These are phyloP conservation scores for Aspergillus neotritici DNA, from an alignment of 2,329 filamentous ascomycete species.

Conservation along the genomic window DNA sequence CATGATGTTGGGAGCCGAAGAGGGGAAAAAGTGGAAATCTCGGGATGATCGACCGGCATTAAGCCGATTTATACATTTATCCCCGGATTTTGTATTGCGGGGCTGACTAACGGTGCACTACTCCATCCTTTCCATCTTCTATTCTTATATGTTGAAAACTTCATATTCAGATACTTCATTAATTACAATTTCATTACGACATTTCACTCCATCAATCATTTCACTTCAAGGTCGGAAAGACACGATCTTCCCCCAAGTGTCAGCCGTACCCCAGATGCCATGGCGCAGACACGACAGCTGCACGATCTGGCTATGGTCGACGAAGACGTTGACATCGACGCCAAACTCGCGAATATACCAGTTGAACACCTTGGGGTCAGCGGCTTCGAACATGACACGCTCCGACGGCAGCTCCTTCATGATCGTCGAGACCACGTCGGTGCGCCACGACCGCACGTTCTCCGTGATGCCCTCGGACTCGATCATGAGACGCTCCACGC, in stretches of 20 bases:
- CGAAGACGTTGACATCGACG: constrained; percentile 53
- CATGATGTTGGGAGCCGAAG: neutral
- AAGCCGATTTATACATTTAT: neutral
- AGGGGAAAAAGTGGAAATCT: neutral
- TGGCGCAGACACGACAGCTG: constrained; percentile 48
- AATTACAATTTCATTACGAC: neutral
- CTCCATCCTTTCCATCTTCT: no score
- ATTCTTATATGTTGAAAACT: no score
- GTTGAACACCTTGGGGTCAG: constrained; percentile 51
- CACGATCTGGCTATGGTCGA: constrained; percentile 55
- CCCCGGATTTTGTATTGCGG: constrained; percentile 1
- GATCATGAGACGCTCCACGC: constrained; percentile 54
- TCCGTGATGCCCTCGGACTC: constrained; percentile 57
- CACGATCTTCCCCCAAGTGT: constrained; percentile 52
- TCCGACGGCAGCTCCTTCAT: constrained; percentile 48
- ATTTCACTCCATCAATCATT: neutral
- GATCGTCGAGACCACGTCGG: constrained; percentile 51
- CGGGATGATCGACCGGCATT: neutral
- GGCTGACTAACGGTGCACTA: neutral
- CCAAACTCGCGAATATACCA: constrained; percentile 55
- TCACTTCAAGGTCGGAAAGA: constrained; percentile 30
- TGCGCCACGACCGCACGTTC: constrained; percentile 51
- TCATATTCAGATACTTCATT: neutral
- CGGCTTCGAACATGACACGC: constrained; percentile 55
- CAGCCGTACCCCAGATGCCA: constrained; percentile 53